Base-by-base conservation (phyloP, 2,329 filamentous ascomycete species). In the Trichoderma harzianum region DNA sequence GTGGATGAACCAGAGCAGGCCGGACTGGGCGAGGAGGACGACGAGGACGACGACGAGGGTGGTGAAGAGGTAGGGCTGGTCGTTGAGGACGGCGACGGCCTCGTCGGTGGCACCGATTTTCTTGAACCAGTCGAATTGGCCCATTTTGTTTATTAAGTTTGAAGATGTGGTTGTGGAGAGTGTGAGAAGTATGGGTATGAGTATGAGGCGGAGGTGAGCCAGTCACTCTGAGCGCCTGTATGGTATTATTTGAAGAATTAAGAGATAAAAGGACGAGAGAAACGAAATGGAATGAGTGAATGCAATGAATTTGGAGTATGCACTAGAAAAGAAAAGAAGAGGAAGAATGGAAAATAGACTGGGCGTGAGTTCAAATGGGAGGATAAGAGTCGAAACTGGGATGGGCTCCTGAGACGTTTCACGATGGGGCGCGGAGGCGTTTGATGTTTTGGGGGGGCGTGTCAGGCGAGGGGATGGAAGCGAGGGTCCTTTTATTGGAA, bases 21-120 rank as follows among this genome's bases (percentile, higher is more conserved):
- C 76, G 71, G 78, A 79, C 75, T 89, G 82, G 10, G 85, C 77
- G 73, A 82, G 82, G 65, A 89, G 76, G 72, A 80, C 81, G 76
- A 88, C 77, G 70, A 90, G 82, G 72, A 87, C 86, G 77, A 88
- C 78, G 74, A 90, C 74, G 72, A 90, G 85, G 74, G 86, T 86
- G 74, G 84, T 87, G 81, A 90, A 89, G 69, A 90, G 82, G 73
- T 86, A 81, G 26, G 88, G 88, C 79, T 90, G 88, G 76, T 90
- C 87, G 81, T 90, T 89, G 78, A 90, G 83, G 68, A 86, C 84
- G 74, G 86, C 87, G 76, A 90, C 86, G 75, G 87, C 88, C 78
- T 88, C 81, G 43, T 83, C 82, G 21, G 88, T 89, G 63, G 88
- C 88, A 79, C 88, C 88, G 76, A 90, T 85, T 72, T 81, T 84